Evolutionary conservation across 441 rosid species (phyloP).

Genomic region (Isatis lusitanica): DNA sequence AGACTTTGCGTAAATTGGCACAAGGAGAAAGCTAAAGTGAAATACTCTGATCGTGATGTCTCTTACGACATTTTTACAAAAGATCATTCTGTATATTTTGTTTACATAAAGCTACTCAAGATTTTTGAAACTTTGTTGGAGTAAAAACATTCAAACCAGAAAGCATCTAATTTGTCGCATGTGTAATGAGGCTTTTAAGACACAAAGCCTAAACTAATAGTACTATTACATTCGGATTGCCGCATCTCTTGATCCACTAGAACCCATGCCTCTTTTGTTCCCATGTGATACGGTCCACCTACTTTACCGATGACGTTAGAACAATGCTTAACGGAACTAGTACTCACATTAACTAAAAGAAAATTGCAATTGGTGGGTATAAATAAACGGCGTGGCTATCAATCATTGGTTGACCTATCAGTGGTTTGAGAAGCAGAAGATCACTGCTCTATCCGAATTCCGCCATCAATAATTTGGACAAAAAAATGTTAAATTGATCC

Average conservation of each 20-base stretch:
- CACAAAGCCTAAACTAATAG: not conserved
- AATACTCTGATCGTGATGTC: not conserved
- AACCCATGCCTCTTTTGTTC: constrained; percentile 9
- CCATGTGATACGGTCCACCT: constrained; percentile 34
- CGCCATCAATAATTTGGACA: constrained; percentile 50
- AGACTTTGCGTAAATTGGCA: not conserved
- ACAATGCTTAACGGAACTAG: not conserved
- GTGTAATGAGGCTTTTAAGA: constrained; percentile 2
- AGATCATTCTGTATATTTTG: not conserved
- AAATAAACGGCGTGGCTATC: not conserved
- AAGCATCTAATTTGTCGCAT: not conserved
- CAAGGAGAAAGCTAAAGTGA: not conserved
- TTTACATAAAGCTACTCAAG: not conserved
- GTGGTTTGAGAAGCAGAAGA: constrained; percentile 15
- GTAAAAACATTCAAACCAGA: not conserved
- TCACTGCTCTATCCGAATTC: constrained; percentile 22
- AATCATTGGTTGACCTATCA: not conserved
- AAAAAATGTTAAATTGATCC: constrained; percentile 32
- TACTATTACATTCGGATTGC: constrained; percentile 7
- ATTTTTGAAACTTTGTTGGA: not conserved
- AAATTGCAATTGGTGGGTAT: not conserved
- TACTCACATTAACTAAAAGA: constrained; percentile 11
- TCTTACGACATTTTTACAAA: not conserved
- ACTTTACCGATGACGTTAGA: constrained; percentile 14
- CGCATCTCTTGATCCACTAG: not conserved